phyloP scores from a whole-genome alignment of 805 yeast species.

The Komagataella pastoris region DNA sequence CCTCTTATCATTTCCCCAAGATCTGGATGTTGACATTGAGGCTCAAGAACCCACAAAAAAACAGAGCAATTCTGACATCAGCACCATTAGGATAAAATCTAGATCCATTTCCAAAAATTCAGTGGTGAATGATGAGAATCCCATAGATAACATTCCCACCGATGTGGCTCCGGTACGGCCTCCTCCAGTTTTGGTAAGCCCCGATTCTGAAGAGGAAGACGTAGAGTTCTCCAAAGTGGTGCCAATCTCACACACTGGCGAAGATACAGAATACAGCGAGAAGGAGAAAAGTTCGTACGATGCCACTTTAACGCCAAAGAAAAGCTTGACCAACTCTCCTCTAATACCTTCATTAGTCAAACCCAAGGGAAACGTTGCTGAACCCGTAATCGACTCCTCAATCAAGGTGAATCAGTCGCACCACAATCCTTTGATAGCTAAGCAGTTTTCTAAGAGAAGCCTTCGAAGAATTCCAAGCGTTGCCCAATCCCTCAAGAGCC shows the following conservation, averaged over 20 bases:
- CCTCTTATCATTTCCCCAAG: neutral
- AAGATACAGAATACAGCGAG: neutral
- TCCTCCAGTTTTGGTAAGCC: neutral
- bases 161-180: neutral
- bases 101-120: neutral
- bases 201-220: neutral
- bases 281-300: neutral
- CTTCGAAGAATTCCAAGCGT: slow-evolving; percentile 2
- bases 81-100: neutral
- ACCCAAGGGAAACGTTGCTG: neutral
- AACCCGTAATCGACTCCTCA: neutral
- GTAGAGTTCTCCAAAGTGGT: neutral
- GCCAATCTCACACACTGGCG: neutral
- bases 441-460: neutral
- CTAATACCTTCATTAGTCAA: neutral
- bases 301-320: neutral
- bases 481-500: slow-evolving; percentile 1
- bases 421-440: neutral
- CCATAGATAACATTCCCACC: neutral
- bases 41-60: neutral
- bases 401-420: neutral
- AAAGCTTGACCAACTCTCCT: neutral
- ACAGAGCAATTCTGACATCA: neutral
- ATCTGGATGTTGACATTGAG: neutral
- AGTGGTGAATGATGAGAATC: neutral